Evolutionary conservation across 2,329 filamentous ascomycete genomes (phyloP).

Genomic region (Fusarium transvaalense): DNA sequence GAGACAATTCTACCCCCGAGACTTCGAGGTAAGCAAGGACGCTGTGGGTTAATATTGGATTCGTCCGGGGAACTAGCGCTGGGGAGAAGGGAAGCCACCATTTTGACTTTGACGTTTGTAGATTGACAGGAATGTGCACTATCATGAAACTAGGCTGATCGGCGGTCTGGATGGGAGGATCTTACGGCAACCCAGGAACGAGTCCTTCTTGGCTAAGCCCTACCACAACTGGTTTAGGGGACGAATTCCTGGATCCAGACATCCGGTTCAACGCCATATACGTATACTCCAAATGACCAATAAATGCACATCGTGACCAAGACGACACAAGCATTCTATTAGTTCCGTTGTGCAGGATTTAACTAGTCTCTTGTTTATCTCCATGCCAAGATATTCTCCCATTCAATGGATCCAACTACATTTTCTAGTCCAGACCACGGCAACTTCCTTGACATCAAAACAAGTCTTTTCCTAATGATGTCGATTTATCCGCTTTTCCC

Average conservation of each 20-base stretch:
- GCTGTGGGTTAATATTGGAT: neutral
- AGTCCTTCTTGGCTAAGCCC: neutral
- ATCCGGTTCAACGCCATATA: neutral
- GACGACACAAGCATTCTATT: no score
- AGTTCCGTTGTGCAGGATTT: no score
- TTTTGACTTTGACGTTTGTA: neutral
- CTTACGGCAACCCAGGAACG: neutral
- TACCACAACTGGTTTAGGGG: neutral
- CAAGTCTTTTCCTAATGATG: neutral
- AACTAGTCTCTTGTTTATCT: no score
- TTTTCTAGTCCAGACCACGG: neutral
- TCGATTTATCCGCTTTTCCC: no score
- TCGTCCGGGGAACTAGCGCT: neutral
- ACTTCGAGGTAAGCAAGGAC: accelerated
- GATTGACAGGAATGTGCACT: neutral
- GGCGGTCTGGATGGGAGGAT: neutral
- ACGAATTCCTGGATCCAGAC: neutral
- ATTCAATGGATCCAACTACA: neutral
- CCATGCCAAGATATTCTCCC: neutral
- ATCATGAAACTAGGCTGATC: neutral
- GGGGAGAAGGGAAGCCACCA: neutral
- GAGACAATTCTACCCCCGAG: neutral
- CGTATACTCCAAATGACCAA: neutral
- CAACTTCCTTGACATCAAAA: neutral
- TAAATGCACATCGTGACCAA: neutral